Evolutionary conservation across 805 yeast species (phyloP).

Genomic region (Komagataella pseudopastoris): DNA sequence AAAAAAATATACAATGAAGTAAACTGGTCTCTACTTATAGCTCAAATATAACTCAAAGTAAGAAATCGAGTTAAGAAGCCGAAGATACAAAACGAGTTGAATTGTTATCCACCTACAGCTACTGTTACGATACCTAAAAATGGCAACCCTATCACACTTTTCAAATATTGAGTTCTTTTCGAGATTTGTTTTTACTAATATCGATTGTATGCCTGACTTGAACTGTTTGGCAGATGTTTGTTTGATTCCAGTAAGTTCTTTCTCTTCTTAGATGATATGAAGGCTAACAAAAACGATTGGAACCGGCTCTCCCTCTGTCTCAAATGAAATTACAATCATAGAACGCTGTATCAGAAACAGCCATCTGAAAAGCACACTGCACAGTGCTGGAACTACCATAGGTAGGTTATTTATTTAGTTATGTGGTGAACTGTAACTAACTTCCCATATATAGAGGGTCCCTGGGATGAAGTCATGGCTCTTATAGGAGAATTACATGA

Average conservation of each 20-base stretch:
- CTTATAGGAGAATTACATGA: constrained; percentile 71
- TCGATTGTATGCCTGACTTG: constrained; percentile 21
- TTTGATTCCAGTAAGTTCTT: constrained; percentile 56
- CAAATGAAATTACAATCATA: constrained; percentile 64
- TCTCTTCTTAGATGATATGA: background rate
- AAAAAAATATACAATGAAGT: too few relatives aligned
- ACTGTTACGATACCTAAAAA: too few relatives aligned
- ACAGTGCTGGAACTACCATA: constrained; percentile 87
- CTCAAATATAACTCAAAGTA: too few relatives aligned
- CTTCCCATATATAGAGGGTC: constrained; percentile 40
- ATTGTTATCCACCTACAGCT: too few relatives aligned
- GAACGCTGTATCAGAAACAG: constrained; percentile 51
- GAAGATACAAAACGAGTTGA: too few relatives aligned
- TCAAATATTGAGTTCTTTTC: background rate
- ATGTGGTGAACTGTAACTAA: background rate
- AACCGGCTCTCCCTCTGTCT: constrained; percentile 63
- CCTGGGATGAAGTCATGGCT: constrained; percentile 81
- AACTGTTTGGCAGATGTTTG: constrained; percentile 80
- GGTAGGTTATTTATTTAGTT: constrained; percentile 9
- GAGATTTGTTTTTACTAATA: background rate
- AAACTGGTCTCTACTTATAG: too few relatives aligned
- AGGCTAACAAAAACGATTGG: constrained; percentile 38
- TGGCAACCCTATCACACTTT: too few relatives aligned
- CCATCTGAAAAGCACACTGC: constrained; percentile 55
- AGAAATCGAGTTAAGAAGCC: too few relatives aligned